Conservation (phyloP, 441 rosid species). For the Euphorbia schlechtendalii region DNA sequence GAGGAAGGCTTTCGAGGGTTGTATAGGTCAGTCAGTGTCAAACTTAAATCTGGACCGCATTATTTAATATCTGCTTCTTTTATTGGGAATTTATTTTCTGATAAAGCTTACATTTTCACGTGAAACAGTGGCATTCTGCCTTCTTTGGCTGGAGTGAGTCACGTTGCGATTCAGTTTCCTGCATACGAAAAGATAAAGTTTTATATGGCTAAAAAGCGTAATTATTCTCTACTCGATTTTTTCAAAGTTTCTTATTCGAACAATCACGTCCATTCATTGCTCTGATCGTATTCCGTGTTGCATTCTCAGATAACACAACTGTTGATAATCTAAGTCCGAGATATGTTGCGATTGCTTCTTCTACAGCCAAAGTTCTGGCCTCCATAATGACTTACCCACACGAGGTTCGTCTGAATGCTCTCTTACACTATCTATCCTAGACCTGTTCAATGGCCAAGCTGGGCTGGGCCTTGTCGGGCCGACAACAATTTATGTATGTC, state of each 20-base stretch:
- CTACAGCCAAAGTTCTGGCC: conserved; percentile 71
- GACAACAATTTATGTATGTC: too few relatives aligned
- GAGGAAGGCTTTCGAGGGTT: conserved; percentile 82
- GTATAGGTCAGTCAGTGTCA: conserved; percentile 67
- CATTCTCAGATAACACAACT: conserved; percentile 48
- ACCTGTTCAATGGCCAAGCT: too few relatives aligned
- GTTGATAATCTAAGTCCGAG: conserved; percentile 53
- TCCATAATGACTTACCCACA: conserved; percentile 84
- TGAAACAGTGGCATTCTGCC: conserved; percentile 84
- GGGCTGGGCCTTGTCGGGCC: too few relatives aligned
- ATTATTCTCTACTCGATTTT: conserved; percentile 12
- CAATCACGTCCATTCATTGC: neutral
- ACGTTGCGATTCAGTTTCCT: conserved; percentile 94
- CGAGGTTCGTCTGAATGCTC: conserved; percentile 44
- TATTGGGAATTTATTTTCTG: conserved; percentile 5
- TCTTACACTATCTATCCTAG: too few relatives aligned
- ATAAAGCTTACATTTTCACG: conserved; percentile 10
- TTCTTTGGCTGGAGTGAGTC: conserved; percentile 83
- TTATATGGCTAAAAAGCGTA: conserved; percentile 71
- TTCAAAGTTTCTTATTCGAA: neutral
- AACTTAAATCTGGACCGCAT: neutral
- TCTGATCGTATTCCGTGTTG: conserved; percentile 25
- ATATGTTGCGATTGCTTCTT: conserved; percentile 70
- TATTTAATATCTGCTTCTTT: conserved; percentile 2
- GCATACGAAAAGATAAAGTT: conserved; percentile 78